Base-by-base conservation (phyloP, 108 stramenopile genomes). In the Schizochytrium sp. region DNA sequence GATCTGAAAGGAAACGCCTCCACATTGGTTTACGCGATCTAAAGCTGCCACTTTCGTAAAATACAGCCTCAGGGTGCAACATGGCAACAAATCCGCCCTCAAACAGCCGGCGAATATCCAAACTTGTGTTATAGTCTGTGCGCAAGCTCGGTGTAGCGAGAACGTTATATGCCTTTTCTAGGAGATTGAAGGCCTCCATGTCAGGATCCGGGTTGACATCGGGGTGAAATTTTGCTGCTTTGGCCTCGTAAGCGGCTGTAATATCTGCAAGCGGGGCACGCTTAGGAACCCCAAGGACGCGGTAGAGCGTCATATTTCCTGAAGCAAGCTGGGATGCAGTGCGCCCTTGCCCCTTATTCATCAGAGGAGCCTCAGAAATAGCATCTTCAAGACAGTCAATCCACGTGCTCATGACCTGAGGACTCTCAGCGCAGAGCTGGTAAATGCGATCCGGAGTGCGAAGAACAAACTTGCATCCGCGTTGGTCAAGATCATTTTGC, bases 111-210 rank as follows among this genome's bases (percentile, higher is more conserved):
- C 53, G 47, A 49, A 83, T 55, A 53, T 83, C 76, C 8, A 83
- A 53, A 28, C 76, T 83, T 53, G 55, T 53, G 40, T 83, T 55
- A 53, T 83, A 83, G 47, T 83, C 76, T 10, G 76, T 53, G 12
- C 76, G 76, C 53, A 83, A 50, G 47, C 76, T 83, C 53, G 76
- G 76, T 53, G 76, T 55, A 53, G 28, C 13, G 15, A 83, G 76
- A n/a, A 83, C 53, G 3, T 40, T 83, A 42, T 38, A 83, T 55
- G 76, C 76, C 10, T 55, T 83, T 28, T 83, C 53, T 47, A 83
- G 76, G 5, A 55, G 50, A 55, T 83, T 55, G 28, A 83, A 83
- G 50, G 47, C 76, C 15, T 55, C 76, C 47, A 55, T 55, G 53
- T 83, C 76, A 7, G 76, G 76, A 83, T 83, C 28, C 7, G 76